Percentiles rank a stretch among this genome's conserved stretches.
Conservation (phyloP, 2,329 filamentous ascomycete species). For the Colletotrichum sansevieriae region DNA sequence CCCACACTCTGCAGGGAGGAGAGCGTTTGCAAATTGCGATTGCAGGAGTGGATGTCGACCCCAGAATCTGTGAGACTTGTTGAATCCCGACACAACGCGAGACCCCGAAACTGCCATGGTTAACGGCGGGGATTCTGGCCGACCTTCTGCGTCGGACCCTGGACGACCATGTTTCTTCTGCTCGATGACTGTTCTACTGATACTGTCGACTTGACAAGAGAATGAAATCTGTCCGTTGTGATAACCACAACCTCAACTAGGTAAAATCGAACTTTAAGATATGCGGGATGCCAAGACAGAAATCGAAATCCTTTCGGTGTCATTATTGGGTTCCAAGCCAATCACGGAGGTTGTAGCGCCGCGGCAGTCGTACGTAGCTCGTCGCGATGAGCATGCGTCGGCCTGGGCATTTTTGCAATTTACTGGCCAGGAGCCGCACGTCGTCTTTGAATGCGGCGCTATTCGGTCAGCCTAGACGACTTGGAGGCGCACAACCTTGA, state of each 20-base stretch:
- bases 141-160: not conserved
- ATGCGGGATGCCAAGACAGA: slow-evolving; percentile 25
- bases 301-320: slow-evolving; percentile 35
- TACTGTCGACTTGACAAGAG: not conserved
- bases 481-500: slow-evolving; percentile 28
- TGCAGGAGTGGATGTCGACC: slow-evolving; percentile 34
- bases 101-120: slow-evolving; percentile 30
- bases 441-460: slow-evolving; percentile 21
- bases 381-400: slow-evolving; percentile 36
- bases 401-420: slow-evolving; percentile 26
- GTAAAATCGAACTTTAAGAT: not conserved
- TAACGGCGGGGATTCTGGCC: slow-evolving; percentile 25
- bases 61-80: slow-evolving; percentile 34
- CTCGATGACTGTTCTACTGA: not conserved
- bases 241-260: not conserved
- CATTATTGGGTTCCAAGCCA: slow-evolving; percentile 34
- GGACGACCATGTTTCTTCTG: not conserved
- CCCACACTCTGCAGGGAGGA: slow-evolving; percentile 22
- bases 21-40: slow-evolving; percentile 27
- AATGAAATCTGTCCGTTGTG: not conserved
- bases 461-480: slow-evolving; percentile 37
- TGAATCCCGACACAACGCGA: slow-evolving; percentile 30
- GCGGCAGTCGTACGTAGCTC: slow-evolving; percentile 35
- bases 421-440: slow-evolving; percentile 27
- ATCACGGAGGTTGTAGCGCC: slow-evolving; percentile 25